phyloP scores from a whole-genome alignment of 768 basidiomycete genomes.

The Pholiota conissans region DNA sequence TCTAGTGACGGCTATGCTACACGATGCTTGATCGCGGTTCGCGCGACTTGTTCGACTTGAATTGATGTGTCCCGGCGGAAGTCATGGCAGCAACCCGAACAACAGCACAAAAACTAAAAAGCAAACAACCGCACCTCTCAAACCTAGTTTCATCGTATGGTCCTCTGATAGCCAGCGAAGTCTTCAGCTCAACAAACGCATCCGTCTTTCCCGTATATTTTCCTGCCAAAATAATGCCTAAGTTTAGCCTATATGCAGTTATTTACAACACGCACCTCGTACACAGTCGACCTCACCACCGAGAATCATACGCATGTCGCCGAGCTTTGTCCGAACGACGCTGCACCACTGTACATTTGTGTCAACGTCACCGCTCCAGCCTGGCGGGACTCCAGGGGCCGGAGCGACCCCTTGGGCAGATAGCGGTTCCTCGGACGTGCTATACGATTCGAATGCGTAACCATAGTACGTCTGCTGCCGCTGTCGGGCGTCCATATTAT shows the following conservation, averaged over 20 bases:
- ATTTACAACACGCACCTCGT: constrained; percentile 50
- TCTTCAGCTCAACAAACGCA: constrained; percentile 85
- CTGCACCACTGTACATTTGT: constrained; percentile 92
- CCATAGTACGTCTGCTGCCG: constrained; percentile 76
- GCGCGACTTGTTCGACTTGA: too few relatives aligned
- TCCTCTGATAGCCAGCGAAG: constrained; percentile 70
- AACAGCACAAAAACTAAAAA: too few relatives aligned
- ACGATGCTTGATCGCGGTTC: too few relatives aligned
- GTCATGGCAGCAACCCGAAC: too few relatives aligned
- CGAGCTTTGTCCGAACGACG: constrained; percentile 84
- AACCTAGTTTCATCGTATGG: constrained; percentile 68
- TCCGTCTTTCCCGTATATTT: constrained; percentile 61
- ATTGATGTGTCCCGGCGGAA: too few relatives aligned
- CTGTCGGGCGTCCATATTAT: constrained; percentile 64
- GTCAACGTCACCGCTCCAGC: constrained; percentile 82
- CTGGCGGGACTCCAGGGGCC: constrained; percentile 34
- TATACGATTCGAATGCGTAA: constrained; percentile 89
- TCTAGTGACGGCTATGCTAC: too few relatives aligned
- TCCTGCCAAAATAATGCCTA: constrained; percentile 35
- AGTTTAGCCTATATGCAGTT: too few relatives aligned
- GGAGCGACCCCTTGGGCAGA: constrained; percentile 17
- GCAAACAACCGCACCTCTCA: constrained; percentile 79
- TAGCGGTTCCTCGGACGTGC: constrained; percentile 54
- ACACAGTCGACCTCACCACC: constrained; percentile 94
- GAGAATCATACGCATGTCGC: constrained; percentile 67